Evolutionary conservation across 2,329 filamentous ascomycete genomes (phyloP).

Genomic region (Aspergillus sp.): DNA sequence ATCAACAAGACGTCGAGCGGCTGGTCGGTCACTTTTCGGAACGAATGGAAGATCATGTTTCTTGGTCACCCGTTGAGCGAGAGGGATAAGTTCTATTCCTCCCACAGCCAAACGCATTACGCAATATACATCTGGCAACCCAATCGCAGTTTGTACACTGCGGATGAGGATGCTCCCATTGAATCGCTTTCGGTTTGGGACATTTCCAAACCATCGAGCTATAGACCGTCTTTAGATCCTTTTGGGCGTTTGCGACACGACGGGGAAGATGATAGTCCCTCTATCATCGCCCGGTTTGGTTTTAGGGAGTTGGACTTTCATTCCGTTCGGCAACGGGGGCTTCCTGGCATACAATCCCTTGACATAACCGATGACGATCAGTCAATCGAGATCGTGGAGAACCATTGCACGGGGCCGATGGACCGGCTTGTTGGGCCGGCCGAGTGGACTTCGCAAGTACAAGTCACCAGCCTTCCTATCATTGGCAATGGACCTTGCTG

Average conservation of each 20-base stretch:
- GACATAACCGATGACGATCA: conserved; percentile 50
- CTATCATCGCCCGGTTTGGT: conserved; percentile 50
- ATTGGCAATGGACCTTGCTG: conserved; percentile 51
- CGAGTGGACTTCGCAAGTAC: conserved; percentile 45
- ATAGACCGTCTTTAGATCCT: conserved; percentile 54
- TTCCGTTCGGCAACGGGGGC: conserved; percentile 53
- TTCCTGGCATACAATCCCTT: conserved; percentile 52
- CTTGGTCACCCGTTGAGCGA: conserved; percentile 55
- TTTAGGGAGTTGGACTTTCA: conserved; percentile 55
- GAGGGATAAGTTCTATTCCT: conserved; percentile 63
- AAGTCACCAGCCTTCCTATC: conserved; percentile 56
- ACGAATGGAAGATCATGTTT: conserved; percentile 62
- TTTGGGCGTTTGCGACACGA: conserved; percentile 35
- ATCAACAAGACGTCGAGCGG: conserved; percentile 32
- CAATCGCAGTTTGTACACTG: conserved; percentile 54
- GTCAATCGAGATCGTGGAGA: conserved; percentile 57
- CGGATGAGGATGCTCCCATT: conserved; percentile 56
- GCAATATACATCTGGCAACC: conserved; percentile 63
- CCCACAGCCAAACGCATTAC: conserved; percentile 61
- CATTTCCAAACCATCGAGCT: conserved; percentile 50
- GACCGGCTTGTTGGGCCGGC: conserved; percentile 46
- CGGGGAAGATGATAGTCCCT: conserved; percentile 39
- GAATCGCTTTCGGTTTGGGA: conserved; percentile 63
- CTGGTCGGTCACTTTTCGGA: conserved; percentile 53
- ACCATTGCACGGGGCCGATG: conserved; percentile 53